Conservation (phyloP, 176 grass and related monocot genomes). For the Zea luxurians region DNA sequence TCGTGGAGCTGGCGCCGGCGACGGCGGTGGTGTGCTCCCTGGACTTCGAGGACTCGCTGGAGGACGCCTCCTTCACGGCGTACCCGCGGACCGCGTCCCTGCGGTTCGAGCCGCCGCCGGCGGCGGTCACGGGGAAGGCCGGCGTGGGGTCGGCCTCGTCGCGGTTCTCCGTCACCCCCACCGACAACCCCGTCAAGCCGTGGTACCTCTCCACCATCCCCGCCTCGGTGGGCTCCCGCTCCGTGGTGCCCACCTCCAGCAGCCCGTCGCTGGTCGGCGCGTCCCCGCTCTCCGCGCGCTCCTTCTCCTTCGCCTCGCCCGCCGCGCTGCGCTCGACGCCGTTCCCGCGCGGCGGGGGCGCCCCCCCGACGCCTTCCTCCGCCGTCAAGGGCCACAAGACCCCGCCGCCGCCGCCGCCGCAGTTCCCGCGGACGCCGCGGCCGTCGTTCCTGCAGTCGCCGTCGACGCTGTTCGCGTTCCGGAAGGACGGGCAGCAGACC, state of each 20-base stretch:
- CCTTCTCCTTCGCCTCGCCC: slow-evolving; percentile 97
- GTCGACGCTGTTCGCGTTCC: slow-evolving; percentile 78
- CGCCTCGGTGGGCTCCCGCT: slow-evolving; percentile 45
- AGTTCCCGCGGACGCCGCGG: slow-evolving; percentile 74
- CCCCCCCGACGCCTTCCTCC: slow-evolving; percentile 37
- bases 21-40: slow-evolving; percentile 72
- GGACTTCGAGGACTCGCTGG: slow-evolving; percentile 92
- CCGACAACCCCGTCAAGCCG: slow-evolving; percentile 87
- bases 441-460: slow-evolving; percentile 97
- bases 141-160: slow-evolving; percentile 68
- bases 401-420: slow-evolving; percentile 35
- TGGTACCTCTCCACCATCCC: slow-evolving; percentile 94
- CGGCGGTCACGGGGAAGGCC: slow-evolving; percentile 24
- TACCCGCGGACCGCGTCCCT: slow-evolving; percentile 87
- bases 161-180: slow-evolving; percentile 87
- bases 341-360: slow-evolving; percentile 24
- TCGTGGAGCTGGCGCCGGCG: slow-evolving; percentile 71
- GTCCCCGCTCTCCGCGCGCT: slow-evolving; percentile 85
- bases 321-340: slow-evolving; percentile 56
- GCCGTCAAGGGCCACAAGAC: slow-evolving; percentile 35
- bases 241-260: slow-evolving; percentile 55
- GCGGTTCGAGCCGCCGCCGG: slow-evolving; percentile 56
- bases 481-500: slow-evolving; percentile 65
- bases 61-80: slow-evolving; percentile 72
- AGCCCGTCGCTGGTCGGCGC: slow-evolving; percentile 90